Base-by-base conservation (phyloP, 352 stramenopile species). In the Pseudoperonospora humuli region DNA sequence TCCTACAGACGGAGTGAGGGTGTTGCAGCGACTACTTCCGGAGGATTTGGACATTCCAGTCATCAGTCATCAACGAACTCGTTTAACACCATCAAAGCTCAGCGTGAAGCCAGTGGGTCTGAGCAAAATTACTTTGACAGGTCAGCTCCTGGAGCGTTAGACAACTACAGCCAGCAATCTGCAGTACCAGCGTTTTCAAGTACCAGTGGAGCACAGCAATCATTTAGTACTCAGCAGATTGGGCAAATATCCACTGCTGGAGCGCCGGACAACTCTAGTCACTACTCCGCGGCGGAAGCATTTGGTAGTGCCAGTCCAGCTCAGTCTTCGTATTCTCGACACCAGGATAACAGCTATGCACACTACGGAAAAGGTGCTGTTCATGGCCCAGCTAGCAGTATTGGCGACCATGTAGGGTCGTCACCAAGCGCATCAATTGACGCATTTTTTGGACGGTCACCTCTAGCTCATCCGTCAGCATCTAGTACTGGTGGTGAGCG, bases 381-480 rank as follows among this genome's bases (percentile, higher is more conserved):
- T 7, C 19, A 25, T 38, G 34, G 24, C 1, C 17, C 33, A 27
- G 9, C 24, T 4, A 40, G 21, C 17, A 24, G 24, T 40, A 45
- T 54, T 39, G 40, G 44, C 7, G 33, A 45, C 7, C 49, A 64
- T 29, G 39, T 29, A 18, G 28, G 25, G 18, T 43, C 57, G 36
- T 47, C 47, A 8, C 55, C 46, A 25, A 57, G 26, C 31, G 46
- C 51, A 45, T 54, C 50, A 23, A 37, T 46, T 21, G 35, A 63
- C 39, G 52, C 43, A 37, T 59, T 67, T 20, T 54, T 67, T 50
- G 46, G 53, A n/a, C 44, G n/a, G 0, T 54, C 45, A 5, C 46
- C 43, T 34, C 27, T n/a, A 14, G 13, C n/a, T n/a, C 21, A 14
- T 37, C 18, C 13, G 10, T 23, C 20, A 40, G 29, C 24, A 5